These are phyloP conservation scores for Podosphaera xanthii DNA, from an alignment of 2,329 filamentous ascomycete species.

Conservation along the genomic window DNA sequence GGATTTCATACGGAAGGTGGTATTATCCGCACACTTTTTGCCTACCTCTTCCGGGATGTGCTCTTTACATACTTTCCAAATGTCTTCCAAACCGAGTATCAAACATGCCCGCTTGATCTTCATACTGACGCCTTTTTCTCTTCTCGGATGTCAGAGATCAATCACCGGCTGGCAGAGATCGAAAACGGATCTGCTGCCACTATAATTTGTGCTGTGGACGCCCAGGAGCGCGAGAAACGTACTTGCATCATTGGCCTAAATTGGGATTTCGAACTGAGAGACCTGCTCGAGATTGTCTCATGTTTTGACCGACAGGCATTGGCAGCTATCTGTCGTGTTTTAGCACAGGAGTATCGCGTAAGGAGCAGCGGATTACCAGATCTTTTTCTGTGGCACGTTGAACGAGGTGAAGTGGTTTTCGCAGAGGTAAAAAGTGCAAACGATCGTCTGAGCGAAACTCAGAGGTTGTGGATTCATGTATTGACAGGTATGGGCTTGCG, in stretches of 20 bases:
- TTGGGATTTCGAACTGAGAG: constrained; percentile 65
- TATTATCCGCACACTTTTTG: constrained; percentile 75
- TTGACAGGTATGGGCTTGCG: constrained; percentile 62
- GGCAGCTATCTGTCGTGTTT: constrained; percentile 69
- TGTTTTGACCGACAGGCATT: constrained; percentile 67
- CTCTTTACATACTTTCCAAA: constrained; percentile 86
- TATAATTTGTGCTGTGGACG: constrained; percentile 47
- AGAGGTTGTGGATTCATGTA: constrained; percentile 91
- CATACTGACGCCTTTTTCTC: constrained; percentile 86
- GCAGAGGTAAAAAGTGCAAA: constrained; percentile 32
- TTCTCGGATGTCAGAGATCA: constrained; percentile 69
- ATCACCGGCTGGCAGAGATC: constrained; percentile 65
- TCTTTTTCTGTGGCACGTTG: constrained; percentile 54
- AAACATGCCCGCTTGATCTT: constrained; percentile 80
- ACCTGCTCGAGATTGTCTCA: constrained; percentile 53
- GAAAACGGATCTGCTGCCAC: constrained; percentile 52
- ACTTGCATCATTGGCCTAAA: constrained; percentile 82
- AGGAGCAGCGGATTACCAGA: constrained; percentile 78
- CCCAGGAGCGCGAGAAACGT: constrained; percentile 39
- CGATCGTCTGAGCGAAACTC: constrained; percentile 85
- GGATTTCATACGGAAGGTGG: constrained; percentile 86
- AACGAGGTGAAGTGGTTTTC: constrained; percentile 12
- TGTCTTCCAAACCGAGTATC: constrained; percentile 88
- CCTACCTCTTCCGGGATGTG: constrained; percentile 80
- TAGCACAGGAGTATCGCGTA: constrained; percentile 84